Percentiles rank a stretch among this genome's conserved stretches.
Evolutionary conservation across 192 early-diverging fungal genomes (phyloP).

Genomic region (Mortierella antarctica): DNA sequence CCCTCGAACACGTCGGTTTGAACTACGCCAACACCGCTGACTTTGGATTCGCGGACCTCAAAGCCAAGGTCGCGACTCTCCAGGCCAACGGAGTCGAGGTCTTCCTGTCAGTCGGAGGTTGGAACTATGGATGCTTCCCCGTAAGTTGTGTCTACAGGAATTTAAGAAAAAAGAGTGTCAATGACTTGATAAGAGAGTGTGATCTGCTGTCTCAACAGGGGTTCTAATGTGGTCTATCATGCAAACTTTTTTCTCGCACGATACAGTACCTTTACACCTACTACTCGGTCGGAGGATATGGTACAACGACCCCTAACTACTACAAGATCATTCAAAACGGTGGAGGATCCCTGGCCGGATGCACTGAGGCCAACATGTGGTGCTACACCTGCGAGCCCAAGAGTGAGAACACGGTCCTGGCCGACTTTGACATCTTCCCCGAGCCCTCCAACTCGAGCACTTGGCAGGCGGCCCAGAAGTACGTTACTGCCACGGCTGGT

Average conservation of each 20-base stretch:
- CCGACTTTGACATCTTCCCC: conserved; percentile 54
- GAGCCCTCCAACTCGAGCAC: conserved; percentile 47
- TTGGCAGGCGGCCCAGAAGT: conserved; percentile 37
- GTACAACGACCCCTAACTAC: conserved; percentile 51
- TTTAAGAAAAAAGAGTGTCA: no score
- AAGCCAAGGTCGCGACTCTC: conserved; percentile 24
- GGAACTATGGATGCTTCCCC: conserved; percentile 56
- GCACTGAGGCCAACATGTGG: conserved; percentile 54
- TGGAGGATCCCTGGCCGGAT: conserved; percentile 29
- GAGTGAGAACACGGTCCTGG: conserved; percentile 33
- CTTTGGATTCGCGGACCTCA: conserved; percentile 50
- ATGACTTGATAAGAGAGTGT: no score
- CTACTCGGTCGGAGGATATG: conserved; percentile 50
- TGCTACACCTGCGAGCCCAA: conserved; percentile 54
- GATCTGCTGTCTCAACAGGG: not conserved
- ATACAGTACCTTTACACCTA: conserved; percentile 42
- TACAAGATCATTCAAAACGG: conserved; percentile 47
- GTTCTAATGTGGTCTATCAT: not conserved
- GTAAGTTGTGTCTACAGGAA: no score
- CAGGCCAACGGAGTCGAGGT: conserved; percentile 45
- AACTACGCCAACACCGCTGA: conserved; percentile 36
- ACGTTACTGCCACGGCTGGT: conserved; percentile 27
- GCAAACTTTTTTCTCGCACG: not conserved
- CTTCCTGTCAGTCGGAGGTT: conserved; percentile 52
- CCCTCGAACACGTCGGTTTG: conserved; percentile 37